Conservation (phyloP, 192 early-diverging fungal genomes). For the Globomyces pollinis-pini region DNA sequence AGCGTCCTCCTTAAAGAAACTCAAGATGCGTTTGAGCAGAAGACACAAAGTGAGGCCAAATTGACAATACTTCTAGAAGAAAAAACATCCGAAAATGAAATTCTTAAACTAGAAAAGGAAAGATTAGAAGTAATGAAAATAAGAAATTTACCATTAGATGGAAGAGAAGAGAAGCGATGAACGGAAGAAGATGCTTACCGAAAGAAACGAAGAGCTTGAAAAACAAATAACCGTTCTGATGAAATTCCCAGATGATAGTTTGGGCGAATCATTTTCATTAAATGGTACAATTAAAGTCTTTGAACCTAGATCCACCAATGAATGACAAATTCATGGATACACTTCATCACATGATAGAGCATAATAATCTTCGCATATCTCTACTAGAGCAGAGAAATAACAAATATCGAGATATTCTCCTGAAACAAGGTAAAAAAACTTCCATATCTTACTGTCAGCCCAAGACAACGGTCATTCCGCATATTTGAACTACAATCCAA, state of each 20-base stretch:
- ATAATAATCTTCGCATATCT: conserved; percentile 11
- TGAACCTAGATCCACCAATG: neutral
- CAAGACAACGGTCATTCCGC: neutral
- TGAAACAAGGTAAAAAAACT: neutral
- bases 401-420: neutral
- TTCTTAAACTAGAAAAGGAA: neutral
- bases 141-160: neutral
- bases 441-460: neutral
- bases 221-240: neutral
- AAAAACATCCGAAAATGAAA: neutral
- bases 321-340: neutral
- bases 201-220: conserved; percentile 1
- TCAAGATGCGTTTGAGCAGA: neutral
- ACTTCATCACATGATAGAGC: conserved; percentile 8
- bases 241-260: conserved; percentile 1
- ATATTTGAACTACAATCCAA: neutral
- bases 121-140: neutral
- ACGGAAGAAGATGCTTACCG: neutral
- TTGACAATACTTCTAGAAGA: neutral
- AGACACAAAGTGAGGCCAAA: conserved; percentile 1
- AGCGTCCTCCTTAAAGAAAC: too few species aligned
- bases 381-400: conserved; percentile 10
- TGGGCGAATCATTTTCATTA: neutral
- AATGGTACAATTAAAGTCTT: neutral
- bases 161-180: conserved; percentile 2